Conservation (phyloP, 2,329 filamentous ascomycete genomes). For the Colletotrichum melonis region DNA sequence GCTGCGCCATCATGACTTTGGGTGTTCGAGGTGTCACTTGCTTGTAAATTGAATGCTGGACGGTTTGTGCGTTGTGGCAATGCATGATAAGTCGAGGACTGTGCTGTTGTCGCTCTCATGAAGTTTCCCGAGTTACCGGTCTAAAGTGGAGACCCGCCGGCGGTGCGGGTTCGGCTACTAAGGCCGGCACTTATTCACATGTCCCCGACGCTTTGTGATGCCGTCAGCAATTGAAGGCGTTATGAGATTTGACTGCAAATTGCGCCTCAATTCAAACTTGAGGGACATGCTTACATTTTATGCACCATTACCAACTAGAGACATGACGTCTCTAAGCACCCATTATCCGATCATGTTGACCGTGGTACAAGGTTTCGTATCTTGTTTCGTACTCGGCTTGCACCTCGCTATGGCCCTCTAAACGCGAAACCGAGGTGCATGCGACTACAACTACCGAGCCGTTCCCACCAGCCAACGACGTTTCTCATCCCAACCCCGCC, state of each 20-base stretch:
- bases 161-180: neutral
- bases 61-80: neutral
- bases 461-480: conserved; percentile 5
- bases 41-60: neutral
- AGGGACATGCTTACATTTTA: neutral
- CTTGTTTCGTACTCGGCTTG: conserved; percentile 31
- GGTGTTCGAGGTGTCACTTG: neutral
- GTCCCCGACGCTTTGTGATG: neutral
- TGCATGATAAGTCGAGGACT: neutral
- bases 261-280: neutral
- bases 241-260: neutral
- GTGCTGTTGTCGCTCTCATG: neutral
- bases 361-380: conserved; percentile 17
- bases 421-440: conserved; percentile 27
- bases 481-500: conserved; percentile 24
- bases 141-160: neutral
- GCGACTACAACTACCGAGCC: conserved; percentile 29
- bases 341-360: neutral
- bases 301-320: neutral
- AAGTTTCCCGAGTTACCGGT: neutral
- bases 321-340: neutral
- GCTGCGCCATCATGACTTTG: neutral
- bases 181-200: neutral
- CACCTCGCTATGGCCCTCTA: conserved; percentile 7
- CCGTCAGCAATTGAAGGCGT: neutral